Conservation (phyloP, 2,329 filamentous ascomycete species). For the Leptographium radiaticola region DNA sequence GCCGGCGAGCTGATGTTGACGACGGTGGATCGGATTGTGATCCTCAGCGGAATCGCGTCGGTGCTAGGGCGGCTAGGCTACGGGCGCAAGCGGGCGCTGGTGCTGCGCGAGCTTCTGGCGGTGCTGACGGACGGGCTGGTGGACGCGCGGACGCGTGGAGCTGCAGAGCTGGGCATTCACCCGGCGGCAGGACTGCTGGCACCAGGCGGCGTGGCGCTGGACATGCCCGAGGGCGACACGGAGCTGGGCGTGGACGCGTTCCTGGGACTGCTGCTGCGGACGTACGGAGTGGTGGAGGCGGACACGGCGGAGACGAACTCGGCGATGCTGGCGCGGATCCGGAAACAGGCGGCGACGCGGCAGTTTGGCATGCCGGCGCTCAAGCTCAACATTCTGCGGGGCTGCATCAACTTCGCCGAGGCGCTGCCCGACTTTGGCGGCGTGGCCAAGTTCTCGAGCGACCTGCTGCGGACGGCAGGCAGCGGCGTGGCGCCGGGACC, state of each 20-base stretch:
- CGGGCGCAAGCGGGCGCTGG: conserved; percentile 80
- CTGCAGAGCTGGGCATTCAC: conserved; percentile 92
- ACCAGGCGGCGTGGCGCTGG: conserved; percentile 46
- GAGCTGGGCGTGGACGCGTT: conserved; percentile 54
- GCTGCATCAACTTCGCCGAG: conserved; percentile 90
- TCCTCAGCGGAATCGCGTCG: conserved; percentile 77
- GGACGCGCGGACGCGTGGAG: conserved; percentile 81
- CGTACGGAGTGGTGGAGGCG: conserved; percentile 49
- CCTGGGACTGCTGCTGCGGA: conserved; percentile 46
- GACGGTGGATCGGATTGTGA: conserved; percentile 61
- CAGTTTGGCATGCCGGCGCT: conserved; percentile 65
- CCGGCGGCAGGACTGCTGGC: conserved; percentile 77
- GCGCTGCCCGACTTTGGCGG: conserved; percentile 84
- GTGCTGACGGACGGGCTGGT: conserved; percentile 74
- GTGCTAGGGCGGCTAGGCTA: conserved; percentile 69
- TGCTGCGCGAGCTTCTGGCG: conserved; percentile 73
- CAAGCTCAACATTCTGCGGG: conserved; percentile 75
- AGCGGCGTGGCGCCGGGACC: conserved; percentile 64
- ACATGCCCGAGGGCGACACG: conserved; percentile 50
- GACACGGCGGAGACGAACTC: conserved; percentile 29
- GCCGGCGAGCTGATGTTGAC: conserved; percentile 54
- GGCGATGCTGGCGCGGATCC: conserved; percentile 42
- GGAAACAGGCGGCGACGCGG: conserved; percentile 42
- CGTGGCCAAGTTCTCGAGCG: conserved; percentile 75
- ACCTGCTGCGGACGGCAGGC: conserved; percentile 70